Conservation (phyloP, 176 grass and related monocot genomes). For the Alopecurus myosuroides region DNA sequence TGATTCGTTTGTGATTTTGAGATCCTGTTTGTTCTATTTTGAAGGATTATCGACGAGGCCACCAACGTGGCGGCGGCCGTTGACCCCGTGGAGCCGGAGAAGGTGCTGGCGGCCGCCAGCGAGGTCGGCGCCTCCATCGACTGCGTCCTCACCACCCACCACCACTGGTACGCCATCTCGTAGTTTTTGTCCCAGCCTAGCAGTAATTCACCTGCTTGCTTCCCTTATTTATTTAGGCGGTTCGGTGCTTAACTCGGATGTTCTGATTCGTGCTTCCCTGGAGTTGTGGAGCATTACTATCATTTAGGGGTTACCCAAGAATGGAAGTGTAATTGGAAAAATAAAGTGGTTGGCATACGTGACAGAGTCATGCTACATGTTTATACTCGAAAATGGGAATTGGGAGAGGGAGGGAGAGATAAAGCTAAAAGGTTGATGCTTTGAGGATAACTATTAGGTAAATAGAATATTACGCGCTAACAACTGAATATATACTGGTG, state of each 20-base stretch:
- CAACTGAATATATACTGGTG: neutral
- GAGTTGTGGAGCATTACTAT: neutral
- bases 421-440: neutral
- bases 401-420: neutral
- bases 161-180: conserved; percentile 57
- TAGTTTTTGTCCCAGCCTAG: neutral
- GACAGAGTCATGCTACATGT: neutral
- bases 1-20: neutral
- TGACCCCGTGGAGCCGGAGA: conserved; percentile 86
- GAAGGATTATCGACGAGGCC: conserved; percentile 79
- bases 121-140: conserved; percentile 62
- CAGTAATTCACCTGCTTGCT: neutral
- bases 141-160: conserved; percentile 81
- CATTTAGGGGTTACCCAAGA: neutral
- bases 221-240: neutral
- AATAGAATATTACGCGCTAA: neutral
- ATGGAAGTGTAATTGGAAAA: neutral
- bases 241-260: neutral
- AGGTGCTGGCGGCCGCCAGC: conserved; percentile 49
- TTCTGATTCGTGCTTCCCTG: neutral
- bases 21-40: conserved; percentile 14
- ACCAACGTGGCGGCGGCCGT: conserved; percentile 74
- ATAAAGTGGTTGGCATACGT: neutral
- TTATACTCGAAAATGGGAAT: neutral
- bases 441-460: neutral